Base-by-base conservation (phyloP, 2,329 filamentous ascomycete genomes). In the Hypomyces perniciosus region DNA sequence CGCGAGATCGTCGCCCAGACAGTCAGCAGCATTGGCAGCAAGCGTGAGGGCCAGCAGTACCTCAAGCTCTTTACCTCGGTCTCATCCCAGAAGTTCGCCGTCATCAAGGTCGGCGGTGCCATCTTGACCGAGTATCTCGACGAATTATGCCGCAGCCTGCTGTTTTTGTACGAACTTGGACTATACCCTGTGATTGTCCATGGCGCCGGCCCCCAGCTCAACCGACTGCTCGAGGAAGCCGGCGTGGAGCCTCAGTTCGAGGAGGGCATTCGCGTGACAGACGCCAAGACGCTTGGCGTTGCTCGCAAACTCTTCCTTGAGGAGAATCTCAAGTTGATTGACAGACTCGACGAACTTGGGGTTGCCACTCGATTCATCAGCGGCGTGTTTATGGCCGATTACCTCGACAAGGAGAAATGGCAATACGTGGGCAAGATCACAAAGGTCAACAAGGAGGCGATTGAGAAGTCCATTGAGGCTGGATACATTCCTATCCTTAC, bases 61-160 rank as follows among this genome's bases (percentile, higher is more conserved):
- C 84, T 97, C 53, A 93, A 91, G 59, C 90, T 97, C 68, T 99
- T 99, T 78, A 93, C 87, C 60, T 96, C 91, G 33, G 91, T 96
- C 55, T 93, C 90, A 41, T 95, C 90, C 34, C 91, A 97, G 74
- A 90, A 95, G 66, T 99, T 97, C 69, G 92, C 91, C 59, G 92
- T 99, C 44, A 95, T 99, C 72, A 99, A 99, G 77, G 92, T 97
- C 50, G 93, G 92, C 55, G 93, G 92, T 56, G 93, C 92, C 56
- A 96, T 97, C 63, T 80, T 99, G 63, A 95, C 90, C 54, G 91
- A 97, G 67, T 87, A 96, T 70, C 79, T 97, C 50, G 88, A 96
- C 68, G 90, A 91, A 63, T 82, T 99, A 50, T 95, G 90, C 65
- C 86, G 87, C 50, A 91, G 88, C 45, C 78, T 97, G 53, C 86